These are phyloP conservation scores for Coniella lustricola DNA, from an alignment of 2,329 filamentous ascomycete species.

Conservation along the genomic window DNA sequence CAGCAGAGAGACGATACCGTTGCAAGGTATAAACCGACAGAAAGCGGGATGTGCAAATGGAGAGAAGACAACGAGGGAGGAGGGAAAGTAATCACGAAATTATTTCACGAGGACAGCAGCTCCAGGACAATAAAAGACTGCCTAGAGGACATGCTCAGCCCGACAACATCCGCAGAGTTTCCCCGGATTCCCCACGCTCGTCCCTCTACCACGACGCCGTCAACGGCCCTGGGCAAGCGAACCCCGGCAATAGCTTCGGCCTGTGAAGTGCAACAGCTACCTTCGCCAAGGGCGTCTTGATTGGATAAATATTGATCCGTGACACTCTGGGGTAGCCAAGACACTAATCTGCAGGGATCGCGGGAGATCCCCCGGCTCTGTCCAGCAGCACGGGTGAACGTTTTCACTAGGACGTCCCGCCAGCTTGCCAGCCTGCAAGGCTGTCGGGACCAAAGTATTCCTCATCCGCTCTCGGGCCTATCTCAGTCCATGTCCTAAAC, in stretches of 20 bases:
- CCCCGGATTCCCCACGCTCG: background rate
- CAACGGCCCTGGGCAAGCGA: background rate
- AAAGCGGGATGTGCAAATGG: too few relatives aligned
- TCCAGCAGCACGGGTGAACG: conserved; percentile 6
- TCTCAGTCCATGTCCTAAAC: too few relatives aligned
- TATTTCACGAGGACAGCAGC: background rate
- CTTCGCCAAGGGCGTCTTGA: conserved; percentile 8
- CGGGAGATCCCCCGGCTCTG: background rate
- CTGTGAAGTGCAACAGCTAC: background rate
- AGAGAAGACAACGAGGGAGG: background rate
- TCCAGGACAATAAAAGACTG: background rate
- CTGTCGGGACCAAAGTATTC: too few relatives aligned
- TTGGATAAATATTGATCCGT: conserved; percentile 11
- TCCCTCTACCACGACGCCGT: background rate
- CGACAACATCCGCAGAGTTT: conserved; percentile 2
- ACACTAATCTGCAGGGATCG: background rate
- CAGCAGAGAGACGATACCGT: too few relatives aligned
- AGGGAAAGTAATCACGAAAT: background rate
- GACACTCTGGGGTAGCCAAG: conserved; percentile 3
- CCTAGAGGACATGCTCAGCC: background rate
- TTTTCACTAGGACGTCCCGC: too few relatives aligned
- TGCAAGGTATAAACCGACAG: too few relatives aligned
- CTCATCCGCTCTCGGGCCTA: too few relatives aligned
- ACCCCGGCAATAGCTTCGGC: too few relatives aligned
- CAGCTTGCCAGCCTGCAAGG: too few relatives aligned